Base-by-base conservation (phyloP, 495 filamentous ascomycete species). In the Cryomyces minteri region DNA sequence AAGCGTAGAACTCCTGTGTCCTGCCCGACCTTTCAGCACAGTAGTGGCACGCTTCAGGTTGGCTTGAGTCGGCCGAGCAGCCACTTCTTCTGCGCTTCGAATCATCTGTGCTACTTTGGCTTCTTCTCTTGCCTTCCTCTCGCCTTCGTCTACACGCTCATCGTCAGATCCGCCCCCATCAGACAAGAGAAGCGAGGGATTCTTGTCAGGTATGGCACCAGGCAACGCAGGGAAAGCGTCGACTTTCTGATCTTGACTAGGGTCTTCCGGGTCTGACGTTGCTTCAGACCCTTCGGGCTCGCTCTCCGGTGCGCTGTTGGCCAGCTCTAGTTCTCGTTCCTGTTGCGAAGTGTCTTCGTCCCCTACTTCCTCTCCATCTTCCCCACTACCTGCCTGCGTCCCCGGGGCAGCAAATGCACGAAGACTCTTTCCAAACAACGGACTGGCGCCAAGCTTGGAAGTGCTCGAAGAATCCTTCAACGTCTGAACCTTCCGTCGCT, bases 401-500 rank as follows among this genome's bases (percentile, higher is more conserved):
- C 77, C 78, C 31, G 82, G 74, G 14, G 87, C 87, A 39, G 77
- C 71, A 64, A 95, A 94, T 36, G 73, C 67, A 43, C 73, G 74
- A 5, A 88, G 69, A 40, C 75, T 73, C 9, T 74, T 72, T 31
- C 82, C 73, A 55, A 93, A 81, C 32, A 58, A 32, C 6, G 66
- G 69, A 48, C 62, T 67, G 48, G n/a, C 44, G 18, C 18, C 18
- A 25, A 25, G 2, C 18, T 2, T 25, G 18, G 18, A 25, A 25
- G 18, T 25, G 18, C 49, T 45, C 7, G 47, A 50, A 37, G 9
- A 9, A 9, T 54, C 52, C 34, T 55, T 48, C 4, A 58, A 53
- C 14, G 43, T 52, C 41, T 59, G 48, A 6, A 60, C 54, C 14
- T 59, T 48, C 25, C 65, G 55, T 43, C 67, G 68, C 46, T 62